phyloP scores from a whole-genome alignment of 2,329 filamentous ascomycete species.

The Epichloe glyceriae region DNA sequence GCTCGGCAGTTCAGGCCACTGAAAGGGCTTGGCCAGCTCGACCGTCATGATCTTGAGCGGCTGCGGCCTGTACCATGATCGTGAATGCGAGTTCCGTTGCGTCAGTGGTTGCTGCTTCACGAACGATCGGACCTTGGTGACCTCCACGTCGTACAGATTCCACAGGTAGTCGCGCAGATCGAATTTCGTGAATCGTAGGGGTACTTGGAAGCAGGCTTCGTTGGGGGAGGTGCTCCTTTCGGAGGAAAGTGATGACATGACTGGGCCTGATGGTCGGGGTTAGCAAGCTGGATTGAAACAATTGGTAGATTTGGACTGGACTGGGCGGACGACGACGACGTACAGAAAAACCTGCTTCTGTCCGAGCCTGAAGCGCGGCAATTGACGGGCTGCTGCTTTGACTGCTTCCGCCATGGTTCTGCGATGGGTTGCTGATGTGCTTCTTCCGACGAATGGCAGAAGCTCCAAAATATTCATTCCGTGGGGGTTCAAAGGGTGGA shows the following conservation, averaged over 20 bases:
- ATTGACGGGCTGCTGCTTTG: conserved; percentile 24
- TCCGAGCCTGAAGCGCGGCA: conserved; percentile 35
- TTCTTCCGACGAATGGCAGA: conserved; percentile 9
- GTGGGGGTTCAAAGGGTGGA: not conserved
- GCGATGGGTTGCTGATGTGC: conserved; percentile 10
- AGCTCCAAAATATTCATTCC: conserved; percentile 7
- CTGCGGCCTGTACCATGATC: conserved; percentile 55
- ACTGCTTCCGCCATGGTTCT: conserved; percentile 27
- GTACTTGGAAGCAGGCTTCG: conserved; percentile 82
- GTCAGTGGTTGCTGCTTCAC: conserved; percentile 53
- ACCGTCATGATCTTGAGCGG: conserved; percentile 88
- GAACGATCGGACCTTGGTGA: conserved; percentile 60
- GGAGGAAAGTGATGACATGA: conserved; percentile 68
- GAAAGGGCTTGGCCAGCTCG: conserved; percentile 75
- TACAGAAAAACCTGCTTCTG: conserved; percentile 44
- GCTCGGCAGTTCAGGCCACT: conserved; percentile 63
- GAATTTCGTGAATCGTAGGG: conserved; percentile 87
- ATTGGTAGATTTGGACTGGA: not conserved
- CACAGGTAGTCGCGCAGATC: conserved; percentile 91
- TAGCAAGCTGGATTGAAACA: not conserved
- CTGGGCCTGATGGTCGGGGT: conserved; percentile 47
- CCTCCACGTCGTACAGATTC: conserved; percentile 68
- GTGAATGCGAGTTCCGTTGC: conserved; percentile 33
- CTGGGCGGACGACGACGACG: conserved; percentile 9
- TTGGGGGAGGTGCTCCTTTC: conserved; percentile 58